Evolutionary conservation across 495 filamentous ascomycete genomes (phyloP).

Genomic region (Talaromyces liani): DNA sequence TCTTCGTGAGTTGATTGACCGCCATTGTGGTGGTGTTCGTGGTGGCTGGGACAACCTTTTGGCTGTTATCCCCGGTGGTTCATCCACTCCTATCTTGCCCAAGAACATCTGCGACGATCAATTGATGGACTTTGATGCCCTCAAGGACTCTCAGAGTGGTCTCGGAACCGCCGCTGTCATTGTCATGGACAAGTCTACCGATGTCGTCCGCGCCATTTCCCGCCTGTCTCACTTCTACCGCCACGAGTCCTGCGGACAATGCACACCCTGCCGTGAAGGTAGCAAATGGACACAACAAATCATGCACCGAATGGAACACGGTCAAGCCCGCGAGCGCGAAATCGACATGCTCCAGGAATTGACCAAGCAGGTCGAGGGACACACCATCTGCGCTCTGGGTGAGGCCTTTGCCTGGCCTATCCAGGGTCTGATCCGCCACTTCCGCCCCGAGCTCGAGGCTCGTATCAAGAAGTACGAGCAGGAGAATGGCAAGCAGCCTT

Average conservation of each 20-base stretch:
- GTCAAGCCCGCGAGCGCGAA: conserved; percentile 77
- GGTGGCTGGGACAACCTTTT: conserved; percentile 97
- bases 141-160: conserved; percentile 96
- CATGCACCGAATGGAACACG: conserved; percentile 91
- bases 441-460: conserved; percentile 88
- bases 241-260: conserved; percentile 97
- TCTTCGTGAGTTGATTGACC: conserved; percentile 88
- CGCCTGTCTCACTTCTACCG: conserved; percentile 94
- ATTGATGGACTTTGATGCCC: conserved; percentile 97
- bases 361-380: conserved; percentile 98
- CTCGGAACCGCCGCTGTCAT: conserved; percentile 97
- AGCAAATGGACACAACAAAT: conserved; percentile 98
- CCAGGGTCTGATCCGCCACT: conserved; percentile 95
- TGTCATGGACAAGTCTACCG: conserved; percentile 96
- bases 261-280: conserved; percentile 95
- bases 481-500: conserved; percentile 58
- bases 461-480: conserved; percentile 68
- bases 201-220: conserved; percentile 89
- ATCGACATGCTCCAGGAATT: conserved; percentile 99
- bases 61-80: conserved; percentile 92
- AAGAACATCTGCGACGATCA: conserved; percentile 83
- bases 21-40: conserved; percentile 91
- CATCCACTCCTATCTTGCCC: conserved; percentile 90
- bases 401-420: conserved; percentile 99
- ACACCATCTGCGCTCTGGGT: conserved; percentile 95